Conservation (phyloP, 805 yeast species). For the Saccharomycopsis capsularis region DNA sequence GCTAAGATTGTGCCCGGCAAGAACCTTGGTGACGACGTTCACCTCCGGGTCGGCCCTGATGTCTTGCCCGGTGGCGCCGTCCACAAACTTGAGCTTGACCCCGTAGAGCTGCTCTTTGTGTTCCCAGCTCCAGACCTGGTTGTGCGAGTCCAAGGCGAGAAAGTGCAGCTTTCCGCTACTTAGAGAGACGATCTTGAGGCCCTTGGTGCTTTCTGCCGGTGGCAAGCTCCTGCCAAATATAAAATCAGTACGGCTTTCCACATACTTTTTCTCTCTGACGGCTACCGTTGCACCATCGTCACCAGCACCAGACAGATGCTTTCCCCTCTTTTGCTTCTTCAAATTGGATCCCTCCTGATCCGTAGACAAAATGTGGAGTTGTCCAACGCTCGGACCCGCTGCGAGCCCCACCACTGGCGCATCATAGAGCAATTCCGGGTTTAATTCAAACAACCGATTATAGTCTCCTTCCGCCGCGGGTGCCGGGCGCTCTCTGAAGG, state of each 20-base stretch:
- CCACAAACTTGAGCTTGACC: conserved; percentile 35
- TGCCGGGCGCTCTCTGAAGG: conserved; percentile 35
- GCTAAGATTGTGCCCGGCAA: conserved; percentile 64
- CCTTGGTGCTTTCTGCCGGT: conserved; percentile 7
- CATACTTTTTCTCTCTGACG: background rate
- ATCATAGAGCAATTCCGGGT: background rate
- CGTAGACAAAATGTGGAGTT: no score
- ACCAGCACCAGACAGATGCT: no score
- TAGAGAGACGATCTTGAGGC: conserved; percentile 38
- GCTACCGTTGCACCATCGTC: background rate
- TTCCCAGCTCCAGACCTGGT: conserved; percentile 60
- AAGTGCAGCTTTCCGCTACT: conserved; percentile 62
- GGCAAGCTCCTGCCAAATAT: conserved; percentile 3
- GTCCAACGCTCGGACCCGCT: background rate
- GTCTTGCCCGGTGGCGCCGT: background rate
- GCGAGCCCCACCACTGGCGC: background rate
- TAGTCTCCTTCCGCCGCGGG: conserved; percentile 32
- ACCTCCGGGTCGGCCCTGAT: conserved; percentile 18
- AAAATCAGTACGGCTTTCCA: background rate
- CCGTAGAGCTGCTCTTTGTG: conserved; percentile 36
- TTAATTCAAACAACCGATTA: conserved; percentile 27
- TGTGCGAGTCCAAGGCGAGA: conserved; percentile 46
- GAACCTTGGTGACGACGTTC: conserved; percentile 37
- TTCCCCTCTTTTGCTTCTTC: no score
- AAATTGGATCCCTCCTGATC: no score